Percentiles rank a stretch among this genome's conserved stretches.
phyloP scores from a whole-genome alignment of 305 asterid genomes.

The Withania somnifera region DNA sequence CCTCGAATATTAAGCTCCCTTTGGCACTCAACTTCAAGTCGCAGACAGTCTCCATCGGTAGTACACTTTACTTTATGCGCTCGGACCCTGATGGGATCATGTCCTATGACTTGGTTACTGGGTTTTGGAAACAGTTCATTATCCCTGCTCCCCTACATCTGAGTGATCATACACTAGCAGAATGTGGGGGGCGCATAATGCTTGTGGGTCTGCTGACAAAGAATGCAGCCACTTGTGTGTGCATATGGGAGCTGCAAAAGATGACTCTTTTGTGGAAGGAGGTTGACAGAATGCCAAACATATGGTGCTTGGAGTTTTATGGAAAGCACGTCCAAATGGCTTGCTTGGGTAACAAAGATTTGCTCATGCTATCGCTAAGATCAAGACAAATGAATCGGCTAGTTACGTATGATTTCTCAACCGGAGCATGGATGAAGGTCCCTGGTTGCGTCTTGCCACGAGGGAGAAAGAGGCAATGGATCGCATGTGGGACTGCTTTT shows the following conservation, averaged over 20 bases:
- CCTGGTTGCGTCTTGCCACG: slow-evolving; percentile 75
- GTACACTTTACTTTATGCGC: slow-evolving; percentile 66
- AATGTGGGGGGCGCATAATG: slow-evolving; percentile 75
- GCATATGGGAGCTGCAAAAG: slow-evolving; percentile 98
- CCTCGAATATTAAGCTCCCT: slow-evolving; percentile 56
- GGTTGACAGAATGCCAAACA: slow-evolving; percentile 99
- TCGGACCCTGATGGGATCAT: slow-evolving; percentile 79
- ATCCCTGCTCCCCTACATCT: slow-evolving; percentile 64
- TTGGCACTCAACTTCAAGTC: slow-evolving; percentile 84
- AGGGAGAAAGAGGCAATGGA: slow-evolving; percentile 75
- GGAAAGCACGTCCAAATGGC: slow-evolving; percentile 98
- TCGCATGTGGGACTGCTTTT: slow-evolving; percentile 84
- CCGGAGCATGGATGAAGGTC: slow-evolving; percentile 83
- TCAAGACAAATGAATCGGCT: slow-evolving; percentile 79
- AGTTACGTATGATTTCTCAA: slow-evolving; percentile 56
- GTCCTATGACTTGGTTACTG: slow-evolving; percentile 49
- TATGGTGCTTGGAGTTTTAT: slow-evolving; percentile 99
- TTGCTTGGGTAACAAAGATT: slow-evolving; percentile 85
- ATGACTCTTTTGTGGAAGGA: slow-evolving; percentile 99
- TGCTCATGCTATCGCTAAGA: slow-evolving; percentile 81
- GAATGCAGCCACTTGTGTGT: slow-evolving; percentile 92
- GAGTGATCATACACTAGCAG: slow-evolving; percentile 72
- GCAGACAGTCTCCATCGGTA: slow-evolving; percentile 50
- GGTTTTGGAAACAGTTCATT: slow-evolving; percentile 58
- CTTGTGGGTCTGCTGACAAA: slow-evolving; percentile 85